Evolutionary conservation across 257 asterid genomes (phyloP).

Genomic region (Linderniella brevidens): DNA sequence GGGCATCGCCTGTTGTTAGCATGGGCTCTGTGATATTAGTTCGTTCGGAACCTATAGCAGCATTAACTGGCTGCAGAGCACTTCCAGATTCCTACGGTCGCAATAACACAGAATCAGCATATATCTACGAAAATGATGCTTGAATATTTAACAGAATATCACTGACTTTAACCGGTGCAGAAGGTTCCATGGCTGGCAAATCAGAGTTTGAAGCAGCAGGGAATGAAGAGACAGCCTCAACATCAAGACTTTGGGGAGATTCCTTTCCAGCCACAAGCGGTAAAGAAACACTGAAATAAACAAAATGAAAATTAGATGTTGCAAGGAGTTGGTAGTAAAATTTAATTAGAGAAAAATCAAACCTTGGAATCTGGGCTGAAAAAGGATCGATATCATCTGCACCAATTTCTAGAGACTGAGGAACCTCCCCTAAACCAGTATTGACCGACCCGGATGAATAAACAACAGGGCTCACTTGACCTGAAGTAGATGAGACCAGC

Average conservation of each 20-base stretch:
- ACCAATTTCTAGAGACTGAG: constrained; percentile 42
- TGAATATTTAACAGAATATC: no score
- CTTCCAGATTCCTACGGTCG: constrained; percentile 44
- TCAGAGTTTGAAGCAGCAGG: constrained; percentile 19
- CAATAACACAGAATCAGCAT: neutral
- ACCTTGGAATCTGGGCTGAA: constrained; percentile 32
- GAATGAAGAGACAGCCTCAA: constrained; percentile 30
- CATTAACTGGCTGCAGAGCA: constrained; percentile 34
- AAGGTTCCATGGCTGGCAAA: no score
- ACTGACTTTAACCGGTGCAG: no score
- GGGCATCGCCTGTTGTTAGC: constrained; percentile 73
- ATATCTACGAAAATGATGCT: no score
- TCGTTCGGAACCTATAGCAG: constrained; percentile 44
- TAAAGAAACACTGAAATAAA: constrained; percentile 33
- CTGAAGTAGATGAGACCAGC: constrained; percentile 36
- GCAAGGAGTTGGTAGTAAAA: neutral
- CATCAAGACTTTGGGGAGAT: constrained; percentile 35
- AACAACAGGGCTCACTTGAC: constrained; percentile 34
- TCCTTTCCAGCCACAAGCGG: constrained; percentile 38
- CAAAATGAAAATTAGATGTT: neutral
- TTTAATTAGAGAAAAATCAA: neutral
- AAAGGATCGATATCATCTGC: constrained; percentile 44
- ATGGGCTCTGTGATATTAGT: constrained; percentile 38
- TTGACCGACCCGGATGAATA: constrained; percentile 43
- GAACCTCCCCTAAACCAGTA: constrained; percentile 36